Base-by-base conservation (phyloP, 495 filamentous ascomycete genomes). In the Hyaloscypha variabilis region DNA sequence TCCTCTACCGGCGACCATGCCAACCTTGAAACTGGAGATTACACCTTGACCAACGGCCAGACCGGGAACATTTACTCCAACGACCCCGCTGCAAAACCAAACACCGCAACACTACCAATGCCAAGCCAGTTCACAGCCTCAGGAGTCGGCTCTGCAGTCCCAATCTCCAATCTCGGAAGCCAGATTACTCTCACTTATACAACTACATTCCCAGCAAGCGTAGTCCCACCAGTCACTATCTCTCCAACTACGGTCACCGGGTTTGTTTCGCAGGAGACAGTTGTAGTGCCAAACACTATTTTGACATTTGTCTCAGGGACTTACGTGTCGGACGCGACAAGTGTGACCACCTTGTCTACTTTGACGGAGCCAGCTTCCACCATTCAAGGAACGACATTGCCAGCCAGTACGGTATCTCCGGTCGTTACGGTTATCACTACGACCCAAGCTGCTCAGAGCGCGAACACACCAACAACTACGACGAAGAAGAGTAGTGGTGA, bases 1-100 rank as follows among this genome's bases (percentile, higher is more conserved):
- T 67, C 68, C 0, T 55, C 63, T 6, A 53, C 54, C 26, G 76
- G 75, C 51, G 69, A 72, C 25, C 69, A 29, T 0, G 76, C 71
- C 0, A 79, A 81, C 59, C 59, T 80, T 17, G 53, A 76, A 30
- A 72, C 62, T 21, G 79, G 79, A 3, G 64, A 75, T 29, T 80
- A 76, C 65, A 77, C 70, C 19, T 50, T 74, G 8, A 28, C 55
- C 17, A 64, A 75, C 61, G 77, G 78, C 24, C 56, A 64, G 19
- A 71, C 62, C 8, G 76, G 76, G 30, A 76, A 79, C 51, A 73
- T 81, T 11, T 81, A 81, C 60, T 64, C 70, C 0, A 39, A 69
- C 25, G 56, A 73, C 49, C 63, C 73, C 13, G 62, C 64, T 0
- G 67, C 67, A n/a, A 74, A 74, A 62, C 77, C 76, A 19, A 75